Base-by-base conservation (phyloP, 192 early-diverging fungal species). In the Coemansia sp. region DNA sequence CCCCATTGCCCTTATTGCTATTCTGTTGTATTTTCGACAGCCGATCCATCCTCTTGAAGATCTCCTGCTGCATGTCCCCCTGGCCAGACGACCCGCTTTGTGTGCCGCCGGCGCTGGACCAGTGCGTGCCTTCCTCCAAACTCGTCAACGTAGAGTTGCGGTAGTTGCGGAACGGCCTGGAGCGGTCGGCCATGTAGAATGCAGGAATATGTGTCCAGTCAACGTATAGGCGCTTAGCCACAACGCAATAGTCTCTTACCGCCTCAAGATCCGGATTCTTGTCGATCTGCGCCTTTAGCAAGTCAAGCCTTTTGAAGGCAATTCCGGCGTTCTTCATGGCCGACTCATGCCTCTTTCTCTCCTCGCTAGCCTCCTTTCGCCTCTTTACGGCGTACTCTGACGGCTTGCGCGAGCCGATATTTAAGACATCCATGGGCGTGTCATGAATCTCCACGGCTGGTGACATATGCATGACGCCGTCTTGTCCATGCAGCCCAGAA, bases 161-260 rank as follows among this genome's bases (percentile, higher is more conserved):
- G 62, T 82, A 85, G 7, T 43, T 40, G 37, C 65, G 69, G 59
- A 85, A 85, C 38, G 66, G 79, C 31, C 45, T 46, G 36, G 34
- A 10, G 26, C 71, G 63, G 11, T 82, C 63, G 0, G 53, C 14
- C 60, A 43, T 37, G 60, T 73, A 78, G 33, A 85, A 82, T 9
- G 71, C 66, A 2, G 59, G 60, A 40, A 69, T 76, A 20, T 64
- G 70, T 8, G 65, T 66, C 74, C 79, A 85, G 59, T 82, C 79
- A 9, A 48, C 37, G 18, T 58, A 82, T 60, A 85, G 36, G 11
- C 66, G 38, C 23, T 65, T 45, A 0, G 79, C 79, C 13, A 69
- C 67, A 2, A 20, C 48, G 53, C 79, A 77, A 64, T 76, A 85
- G 23, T 79, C 69, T 8, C 16, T 9, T 2, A 71, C 43, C 0